Percentiles rank a stretch among this genome's conserved stretches.
Evolutionary conservation across 2,329 filamentous ascomycete genomes (phyloP).

Genomic region (Aspergillus brunneoviolaceus): DNA sequence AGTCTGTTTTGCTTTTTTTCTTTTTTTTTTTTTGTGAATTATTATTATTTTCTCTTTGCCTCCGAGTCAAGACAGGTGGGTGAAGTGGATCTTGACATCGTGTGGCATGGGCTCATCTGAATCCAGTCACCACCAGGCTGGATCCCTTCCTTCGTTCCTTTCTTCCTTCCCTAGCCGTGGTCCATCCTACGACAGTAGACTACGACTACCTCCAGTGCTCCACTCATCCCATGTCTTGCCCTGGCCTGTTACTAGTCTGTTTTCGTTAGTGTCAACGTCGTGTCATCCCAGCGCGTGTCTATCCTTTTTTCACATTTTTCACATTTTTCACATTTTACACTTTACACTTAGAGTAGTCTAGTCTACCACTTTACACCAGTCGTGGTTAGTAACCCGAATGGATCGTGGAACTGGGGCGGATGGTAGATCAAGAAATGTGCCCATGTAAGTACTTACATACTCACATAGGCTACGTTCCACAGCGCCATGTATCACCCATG

Average conservation of each 20-base stretch:
- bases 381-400: constrained; percentile 12
- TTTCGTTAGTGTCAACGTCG: constrained; percentile 41
- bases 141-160: constrained; percentile 16
- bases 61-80: constrained; percentile 12
- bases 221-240: constrained; percentile 14
- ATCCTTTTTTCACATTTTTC: constrained; percentile 1
- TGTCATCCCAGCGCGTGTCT: constrained; percentile 37
- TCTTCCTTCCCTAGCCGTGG: constrained; percentile 7
- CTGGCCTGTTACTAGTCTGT: constrained; percentile 22
- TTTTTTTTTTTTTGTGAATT: too few relatives aligned
- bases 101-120: constrained; percentile 22
- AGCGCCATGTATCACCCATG: constrained; percentile 8
- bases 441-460: constrained; percentile 10
- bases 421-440: constrained; percentile 33
- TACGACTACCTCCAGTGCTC: constrained; percentile 9
- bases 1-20: not conserved
- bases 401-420: constrained; percentile 39
- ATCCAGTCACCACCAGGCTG: constrained; percentile 13
- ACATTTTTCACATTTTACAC: not conserved
- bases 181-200: constrained; percentile 6
- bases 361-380: not conserved
- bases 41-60: not conserved
- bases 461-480: constrained; percentile 5
- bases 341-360: not conserved
- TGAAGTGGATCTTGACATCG: constrained; percentile 14